Evolutionary conservation across 257 asterid species (phyloP).

Genomic region (Perilla frutescens): DNA sequence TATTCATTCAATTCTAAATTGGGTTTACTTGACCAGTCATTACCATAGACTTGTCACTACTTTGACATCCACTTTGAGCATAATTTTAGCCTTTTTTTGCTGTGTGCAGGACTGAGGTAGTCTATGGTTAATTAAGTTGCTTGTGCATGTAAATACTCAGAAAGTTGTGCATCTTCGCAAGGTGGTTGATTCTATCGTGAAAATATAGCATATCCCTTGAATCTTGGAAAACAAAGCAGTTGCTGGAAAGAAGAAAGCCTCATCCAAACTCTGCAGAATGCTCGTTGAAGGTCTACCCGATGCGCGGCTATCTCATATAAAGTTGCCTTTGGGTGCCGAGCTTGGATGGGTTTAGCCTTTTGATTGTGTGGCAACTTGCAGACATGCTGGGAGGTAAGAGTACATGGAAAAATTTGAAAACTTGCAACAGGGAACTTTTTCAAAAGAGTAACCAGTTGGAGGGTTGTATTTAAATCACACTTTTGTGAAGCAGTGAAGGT

Average conservation of each 20-base stretch:
- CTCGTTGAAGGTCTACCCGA: not conserved
- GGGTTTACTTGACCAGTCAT: not conserved
- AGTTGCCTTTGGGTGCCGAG: not conserved
- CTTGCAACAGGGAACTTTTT: slow-evolving; percentile 16
- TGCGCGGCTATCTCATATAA: not conserved
- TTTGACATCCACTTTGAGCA: not conserved
- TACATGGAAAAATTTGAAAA: slow-evolving; percentile 5
- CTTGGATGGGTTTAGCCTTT: slow-evolving; percentile 6
- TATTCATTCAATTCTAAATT: not conserved
- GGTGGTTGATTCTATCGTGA: slow-evolving; percentile 30
- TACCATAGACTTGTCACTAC: not conserved
- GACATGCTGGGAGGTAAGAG: not conserved
- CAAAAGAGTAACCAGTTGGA: slow-evolving; percentile 30
- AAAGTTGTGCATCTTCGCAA: slow-evolving; percentile 34
- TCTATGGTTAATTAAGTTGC: slow-evolving; percentile 22
- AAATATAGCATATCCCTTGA: slow-evolving; percentile 19
- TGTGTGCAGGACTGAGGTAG: slow-evolving; percentile 22
- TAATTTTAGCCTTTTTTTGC: not conserved
- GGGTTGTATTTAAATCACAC: slow-evolving; percentile 26
- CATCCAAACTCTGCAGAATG: slow-evolving; percentile 18
- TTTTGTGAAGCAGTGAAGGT: slow-evolving; percentile 32
- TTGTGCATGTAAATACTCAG: slow-evolving; percentile 45
- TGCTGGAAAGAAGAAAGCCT: slow-evolving; percentile 12
- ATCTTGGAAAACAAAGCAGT: slow-evolving; percentile 26
- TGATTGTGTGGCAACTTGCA: slow-evolving; percentile 23